phyloP scores from a whole-genome alignment of 441 rosid species.

The Francoa sonchifolia region DNA sequence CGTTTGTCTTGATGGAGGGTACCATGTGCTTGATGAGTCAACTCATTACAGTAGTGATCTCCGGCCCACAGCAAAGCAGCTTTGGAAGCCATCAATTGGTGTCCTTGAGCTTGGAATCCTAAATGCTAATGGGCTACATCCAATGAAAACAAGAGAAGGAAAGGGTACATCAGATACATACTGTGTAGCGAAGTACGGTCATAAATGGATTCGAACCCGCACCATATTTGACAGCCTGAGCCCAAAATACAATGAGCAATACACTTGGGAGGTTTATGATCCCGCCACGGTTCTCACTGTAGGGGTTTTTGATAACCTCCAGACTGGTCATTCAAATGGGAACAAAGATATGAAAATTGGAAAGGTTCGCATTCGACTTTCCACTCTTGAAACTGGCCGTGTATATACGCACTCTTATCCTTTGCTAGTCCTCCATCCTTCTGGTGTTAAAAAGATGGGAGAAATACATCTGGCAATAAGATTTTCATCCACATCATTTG shows the following conservation, averaged over 20 bases:
- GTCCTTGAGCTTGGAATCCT: slow-evolving; percentile 72
- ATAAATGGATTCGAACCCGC: slow-evolving; percentile 84
- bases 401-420: slow-evolving; percentile 80
- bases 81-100: slow-evolving; percentile 72
- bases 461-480: slow-evolving; percentile 79
- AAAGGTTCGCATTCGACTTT: slow-evolving; percentile 67
- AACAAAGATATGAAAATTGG: slow-evolving; percentile 51
- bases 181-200: slow-evolving; percentile 90
- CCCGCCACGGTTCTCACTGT: slow-evolving; percentile 76
- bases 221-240: slow-evolving; percentile 54
- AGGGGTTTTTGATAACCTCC: slow-evolving; percentile 75
- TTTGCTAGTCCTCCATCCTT: slow-evolving; percentile 57
- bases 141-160: slow-evolving; percentile 64
- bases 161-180: slow-evolving; percentile 79
- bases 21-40: slow-evolving; percentile 92
- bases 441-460: slow-evolving; percentile 92
- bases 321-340: slow-evolving; percentile 34
- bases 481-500: slow-evolving; percentile 54
- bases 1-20: slow-evolving; percentile 82
- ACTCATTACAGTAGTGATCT: slow-evolving; percentile 88
- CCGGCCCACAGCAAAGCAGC: slow-evolving; percentile 72
- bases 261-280: slow-evolving; percentile 94
- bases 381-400: slow-evolving; percentile 68
- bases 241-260: slow-evolving; percentile 87
- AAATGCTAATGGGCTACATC: slow-evolving; percentile 54